These are phyloP conservation scores for Panicum hallii DNA, from an alignment of 202 grass and related monocot species.

Conservation along the genomic window DNA sequence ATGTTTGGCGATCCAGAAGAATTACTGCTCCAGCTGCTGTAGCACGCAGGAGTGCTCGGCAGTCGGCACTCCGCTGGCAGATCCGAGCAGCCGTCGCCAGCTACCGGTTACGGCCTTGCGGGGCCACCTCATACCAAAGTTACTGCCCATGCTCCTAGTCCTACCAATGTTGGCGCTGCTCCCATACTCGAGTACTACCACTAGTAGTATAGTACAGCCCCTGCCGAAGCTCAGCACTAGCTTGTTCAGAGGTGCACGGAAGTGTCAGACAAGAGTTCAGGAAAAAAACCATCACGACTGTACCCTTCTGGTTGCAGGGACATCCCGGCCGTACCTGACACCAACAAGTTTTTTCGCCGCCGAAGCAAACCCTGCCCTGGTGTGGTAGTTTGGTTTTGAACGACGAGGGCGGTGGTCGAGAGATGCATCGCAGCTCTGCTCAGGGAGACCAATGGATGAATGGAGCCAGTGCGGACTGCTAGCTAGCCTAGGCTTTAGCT, in stretches of 20 bases:
- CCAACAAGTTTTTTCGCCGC: neutral
- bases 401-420: neutral
- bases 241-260: conserved; percentile 27
- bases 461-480: too few species aligned
- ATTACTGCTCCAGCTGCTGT: neutral
- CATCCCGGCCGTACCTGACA: conserved; percentile 17
- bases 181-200: conserved; percentile 6
- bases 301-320: neutral
- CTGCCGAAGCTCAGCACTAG: neutral
- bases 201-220: conserved; percentile 23
- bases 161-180: neutral
- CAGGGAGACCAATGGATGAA: too few species aligned
- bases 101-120: neutral
- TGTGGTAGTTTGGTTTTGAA: neutral
- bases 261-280: conserved; percentile 6
- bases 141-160: neutral
- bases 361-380: neutral
- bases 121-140: neutral
- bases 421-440: too few species aligned
- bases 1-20: neutral
- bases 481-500: too few species aligned
- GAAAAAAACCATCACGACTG: neutral
- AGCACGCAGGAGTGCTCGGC: neutral
- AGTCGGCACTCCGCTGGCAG: neutral
- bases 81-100: neutral